phyloP scores from a whole-genome alignment of 2,329 filamentous ascomycete species.

The Botrytis deweyae region DNA sequence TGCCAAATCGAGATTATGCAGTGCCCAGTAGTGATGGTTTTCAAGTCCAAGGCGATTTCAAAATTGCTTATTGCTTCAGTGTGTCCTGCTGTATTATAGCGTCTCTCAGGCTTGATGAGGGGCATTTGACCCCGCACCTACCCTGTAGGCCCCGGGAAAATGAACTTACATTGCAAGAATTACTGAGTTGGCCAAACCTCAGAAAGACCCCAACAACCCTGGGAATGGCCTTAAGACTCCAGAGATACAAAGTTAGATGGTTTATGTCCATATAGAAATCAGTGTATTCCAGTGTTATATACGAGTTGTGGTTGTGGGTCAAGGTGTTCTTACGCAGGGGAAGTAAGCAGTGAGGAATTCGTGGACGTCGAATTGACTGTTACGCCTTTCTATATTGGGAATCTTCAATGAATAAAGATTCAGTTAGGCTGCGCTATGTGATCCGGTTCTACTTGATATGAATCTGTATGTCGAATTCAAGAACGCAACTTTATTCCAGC shows the following conservation, averaged over 20 bases:
- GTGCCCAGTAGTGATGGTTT: not conserved
- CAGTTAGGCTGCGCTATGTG: not conserved
- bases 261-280: not conserved
- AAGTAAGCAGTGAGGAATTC: too few species aligned
- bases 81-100: not conserved
- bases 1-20: not conserved
- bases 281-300: rapidly evolving
- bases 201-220: rapidly evolving
- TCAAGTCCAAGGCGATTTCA: not conserved
- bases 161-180: not conserved
- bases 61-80: not conserved
- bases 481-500: not conserved
- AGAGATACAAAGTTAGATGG: not conserved
- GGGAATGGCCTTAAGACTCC: not conserved
- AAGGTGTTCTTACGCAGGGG: too few species aligned
- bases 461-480: rapidly evolving
- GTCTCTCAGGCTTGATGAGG: not conserved
- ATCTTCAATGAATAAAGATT: rapidly evolving
- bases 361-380: too few species aligned
- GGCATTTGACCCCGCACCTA: not conserved
- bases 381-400: not conserved
- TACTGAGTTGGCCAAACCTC: not conserved
- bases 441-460: too few species aligned
- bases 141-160: not conserved
- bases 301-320: not conserved